phyloP scores from a whole-genome alignment of 768 basidiomycete species.

The Hypsizygus marmoreus region DNA sequence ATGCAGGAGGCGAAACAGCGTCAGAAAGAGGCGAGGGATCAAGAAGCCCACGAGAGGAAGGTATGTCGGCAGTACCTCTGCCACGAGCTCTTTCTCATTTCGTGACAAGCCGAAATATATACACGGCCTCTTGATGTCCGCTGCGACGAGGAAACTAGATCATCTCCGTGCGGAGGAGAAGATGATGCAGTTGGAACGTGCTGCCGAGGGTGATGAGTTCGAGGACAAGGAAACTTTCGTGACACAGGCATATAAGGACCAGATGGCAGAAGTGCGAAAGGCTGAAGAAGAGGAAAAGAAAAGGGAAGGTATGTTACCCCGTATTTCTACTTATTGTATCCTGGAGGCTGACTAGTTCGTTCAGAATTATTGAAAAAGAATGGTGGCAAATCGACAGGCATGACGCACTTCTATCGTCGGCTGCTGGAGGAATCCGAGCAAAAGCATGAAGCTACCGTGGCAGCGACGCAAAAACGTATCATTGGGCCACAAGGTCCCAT shows the following conservation, averaged over 20 bases:
- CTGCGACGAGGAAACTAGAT: conserved; percentile 87
- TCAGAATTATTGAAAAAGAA: conserved; percentile 65
- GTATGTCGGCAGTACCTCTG: conserved; percentile 39
- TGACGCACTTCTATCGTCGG: conserved; percentile 83
- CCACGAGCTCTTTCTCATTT: conserved; percentile 8
- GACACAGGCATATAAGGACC: conserved; percentile 95
- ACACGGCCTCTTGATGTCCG: conserved; percentile 70
- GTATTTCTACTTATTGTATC: background rate
- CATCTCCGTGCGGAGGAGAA: conserved; percentile 95
- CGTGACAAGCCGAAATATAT: conserved; percentile 88
- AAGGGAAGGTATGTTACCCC: conserved; percentile 72
- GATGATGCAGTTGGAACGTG: conserved; percentile 92
- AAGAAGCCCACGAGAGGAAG: conserved; percentile 76
- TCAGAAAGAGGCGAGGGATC: conserved; percentile 77
- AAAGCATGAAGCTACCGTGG: conserved; percentile 85
- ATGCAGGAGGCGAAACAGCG: conserved; percentile 86
- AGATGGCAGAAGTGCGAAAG: conserved; percentile 87
- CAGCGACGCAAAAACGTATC: conserved; percentile 64
- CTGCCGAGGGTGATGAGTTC: conserved; percentile 91
- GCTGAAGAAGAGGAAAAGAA: conserved; percentile 93
- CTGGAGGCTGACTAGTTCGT: conserved; percentile 12
- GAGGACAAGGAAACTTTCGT: conserved; percentile 96
- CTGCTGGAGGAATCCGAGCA: conserved; percentile 78
- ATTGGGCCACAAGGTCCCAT: conserved; percentile 65
- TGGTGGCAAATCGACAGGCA: conserved; percentile 62